Base-by-base conservation (phyloP, 495 filamentous ascomycete species). In the Podospora didyma region DNA sequence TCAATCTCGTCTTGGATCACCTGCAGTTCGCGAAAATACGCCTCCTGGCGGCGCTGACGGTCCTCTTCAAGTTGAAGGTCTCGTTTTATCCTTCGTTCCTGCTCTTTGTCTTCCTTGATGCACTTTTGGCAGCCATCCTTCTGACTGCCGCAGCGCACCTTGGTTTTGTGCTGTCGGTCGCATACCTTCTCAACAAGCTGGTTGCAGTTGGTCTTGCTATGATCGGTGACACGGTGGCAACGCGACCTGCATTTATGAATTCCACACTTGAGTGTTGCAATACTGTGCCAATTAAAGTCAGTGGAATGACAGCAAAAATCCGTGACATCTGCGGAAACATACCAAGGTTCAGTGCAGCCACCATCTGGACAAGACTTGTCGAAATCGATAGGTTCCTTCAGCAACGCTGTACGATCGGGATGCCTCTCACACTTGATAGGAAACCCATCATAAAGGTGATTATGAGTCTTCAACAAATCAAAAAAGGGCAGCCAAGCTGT, bases 381-480 rank as follows among this genome's bases (percentile, higher is more conserved):
- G 58, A 92, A 92, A 22, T 87, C 81, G 2, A 77, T 68, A 0
- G 71, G 63, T 3, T 63, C 73, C 14, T 56, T 56, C 3, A 89
- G 53, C 2, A 84, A 35, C 0, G 73, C 69, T 2, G 57, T 76
- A 22, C 56, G 73, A 2, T 84, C 63, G 0, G 80, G 82, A 69
- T 93, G 89, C 42, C 78, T 76, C 58, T 87, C 81, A 61, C 89
- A 93, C 50, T 75, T 75, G 2, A 90, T 76, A 0, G 88, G 88
- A 12, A 92, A 72, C 1, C 89, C 89, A 59, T 89, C 82, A 54
- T 86, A 87, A 0, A 93, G 66, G 53, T 85, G 77, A 0, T 75
- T 73, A 10, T 71, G 63, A 0, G 59, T 42, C 17, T 80, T 83
- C n/a, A 92, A 67, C 2, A 76, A 62, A 10, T 86, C 72, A 24